Base-by-base conservation (phyloP, 768 basidiomycete species). In the Boletales sp. region DNA sequence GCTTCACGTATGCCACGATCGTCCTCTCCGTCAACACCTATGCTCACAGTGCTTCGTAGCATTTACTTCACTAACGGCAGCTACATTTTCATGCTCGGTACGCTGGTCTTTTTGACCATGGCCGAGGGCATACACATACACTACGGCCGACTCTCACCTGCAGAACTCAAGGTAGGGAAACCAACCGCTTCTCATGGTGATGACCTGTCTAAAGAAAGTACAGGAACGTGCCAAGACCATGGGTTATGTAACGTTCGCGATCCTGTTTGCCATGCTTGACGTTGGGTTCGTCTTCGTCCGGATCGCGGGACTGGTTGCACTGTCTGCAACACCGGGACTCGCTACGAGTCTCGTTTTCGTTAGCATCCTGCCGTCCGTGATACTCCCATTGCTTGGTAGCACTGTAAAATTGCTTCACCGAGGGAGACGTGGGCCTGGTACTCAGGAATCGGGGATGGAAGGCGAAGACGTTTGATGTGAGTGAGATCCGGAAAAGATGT, bases 121-220 rank as follows among this genome's bases (percentile, higher is more conserved):
- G 55, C 63, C 0, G 62, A 63, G 38, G 57, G 39, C 10, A 60
- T 57, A 13, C 52, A 45, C 19, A 19, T 62, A 1, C 46, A 43
- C 9, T 58, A 65, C 24, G 52, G 48, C 44, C 46, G 58, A 43
- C 58, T 65, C 41, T 41, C 63, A 34, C 41, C 61, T 31, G 24
- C 29, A 0, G 44, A 63, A 24, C 43, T 63, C 1, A 62, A 63
- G 60, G 63, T 63, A 43, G 15, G 7, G 6, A n/a, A 13, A 15
- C 34, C 12, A 34, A 34, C 12, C 15, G 34, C 15, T 13, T 6
- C 5, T 27, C 24, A 27, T 27, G 24, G 6, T 6, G 24, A 34
- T 4, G 6, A 34, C 34, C 13, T 3, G 34, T 34, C 12, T 34
- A 4, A 27, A 27, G 24, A 27, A 7, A 27, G 24, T n/a, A 2